Evolutionary conservation across 2,329 filamentous ascomycete genomes (phyloP), one percentile per base, ranked within the genome.

Genomic region (Colletotrichum coccodes): DNA sequence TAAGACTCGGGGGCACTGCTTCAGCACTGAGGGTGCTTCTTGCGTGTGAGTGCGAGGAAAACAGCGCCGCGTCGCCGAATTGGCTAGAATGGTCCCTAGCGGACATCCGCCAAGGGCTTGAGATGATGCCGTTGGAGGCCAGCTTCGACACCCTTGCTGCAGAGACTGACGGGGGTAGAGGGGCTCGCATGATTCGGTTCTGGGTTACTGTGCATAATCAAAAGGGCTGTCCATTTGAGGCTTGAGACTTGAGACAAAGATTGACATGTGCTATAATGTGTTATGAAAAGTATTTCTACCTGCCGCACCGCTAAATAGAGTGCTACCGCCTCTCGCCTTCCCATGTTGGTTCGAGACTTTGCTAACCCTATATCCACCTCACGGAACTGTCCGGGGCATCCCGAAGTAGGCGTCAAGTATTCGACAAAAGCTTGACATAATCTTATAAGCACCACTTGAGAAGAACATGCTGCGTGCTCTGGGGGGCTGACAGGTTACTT

Each of bases 221-320:
- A 58, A 50, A 36, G n/a, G 52, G 44, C 36, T 52, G 36, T 58
- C 44, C 36, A 46, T 64, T 36, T 23, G 30, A n/a, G n/a, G n/a
- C 32, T 53, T 16, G 50, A 36, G 12, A 18, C 30, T 23, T 36
- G 50, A 57, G 60, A 57, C 46, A 47, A 38, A 46, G 53, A 34
- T 64, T 53, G 46, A 46, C 46, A 68, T 58, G 53, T 58, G 42
- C 32, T 64, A 26, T 59, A 58, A 47, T 64, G 44, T 64, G 28
- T 28, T 26, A 57, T 30, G 46, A 16, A 46, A 11, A 32, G 6
- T 21, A 50, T 14, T 12, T 26, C 30, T n/a, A 46, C 52, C 47
- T 59, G 46, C 49, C 60, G 54, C 14, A 40, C 49, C 60, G 54
- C 14, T 32, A 54, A 40, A n/a, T n/a, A 14, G 26, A 40, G n/a